Base-by-base conservation (phyloP, 352 stramenopile genomes). In the Globisporangium carolinianum region DNA sequence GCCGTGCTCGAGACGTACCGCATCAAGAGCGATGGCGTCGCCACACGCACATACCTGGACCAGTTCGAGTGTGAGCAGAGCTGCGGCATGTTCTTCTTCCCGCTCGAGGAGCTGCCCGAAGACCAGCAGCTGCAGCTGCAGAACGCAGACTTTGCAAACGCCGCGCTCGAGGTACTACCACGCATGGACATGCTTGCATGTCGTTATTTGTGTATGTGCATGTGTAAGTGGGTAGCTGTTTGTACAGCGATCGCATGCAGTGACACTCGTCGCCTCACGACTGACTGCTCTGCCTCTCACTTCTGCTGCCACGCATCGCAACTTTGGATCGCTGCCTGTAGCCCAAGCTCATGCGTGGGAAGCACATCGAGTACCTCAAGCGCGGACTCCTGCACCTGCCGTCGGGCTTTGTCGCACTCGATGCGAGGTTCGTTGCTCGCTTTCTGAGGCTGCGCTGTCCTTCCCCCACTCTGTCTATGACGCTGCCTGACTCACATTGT, bases 41-140 rank as follows among this genome's bases (percentile, higher is more conserved):
- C 55, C 9, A 89, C 82, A 15, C 68, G 69, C 49, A 89, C 82
- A 57, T 77, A 80, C 49, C 57, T 42, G 47, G 78, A 90, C 52
- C 91, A 98, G 72, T 61, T 89, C 42, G 79, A 93, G 43, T 96
- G 89, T 47, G 94, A 98, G 74, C 38, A 75, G 47, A 96, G 94
- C 75, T 96, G 88, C 63, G 54, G 67, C 43, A 90, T 96, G 51
- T 98, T 97, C 67, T 97, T 97, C 73, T 89, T 96, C 57, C 86
- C 94, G 53, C 69, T 98, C 15, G 67, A 73, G 7, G 67, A 76
- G 42, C 69, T 98, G 39, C 73, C 77, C 0, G 37, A 77, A 47
- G 71, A 83, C 57, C 76, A 97, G 66, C 72, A 95, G 63, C 56
- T 88, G 55, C 72, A 98, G 68, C 79, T 98, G 36, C 74, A 94